Percentiles rank a stretch among this genome's conserved stretches.
Evolutionary conservation across 2,329 filamentous ascomycete species (phyloP).

Genomic region (Hirsutella rhossiliensis): DNA sequence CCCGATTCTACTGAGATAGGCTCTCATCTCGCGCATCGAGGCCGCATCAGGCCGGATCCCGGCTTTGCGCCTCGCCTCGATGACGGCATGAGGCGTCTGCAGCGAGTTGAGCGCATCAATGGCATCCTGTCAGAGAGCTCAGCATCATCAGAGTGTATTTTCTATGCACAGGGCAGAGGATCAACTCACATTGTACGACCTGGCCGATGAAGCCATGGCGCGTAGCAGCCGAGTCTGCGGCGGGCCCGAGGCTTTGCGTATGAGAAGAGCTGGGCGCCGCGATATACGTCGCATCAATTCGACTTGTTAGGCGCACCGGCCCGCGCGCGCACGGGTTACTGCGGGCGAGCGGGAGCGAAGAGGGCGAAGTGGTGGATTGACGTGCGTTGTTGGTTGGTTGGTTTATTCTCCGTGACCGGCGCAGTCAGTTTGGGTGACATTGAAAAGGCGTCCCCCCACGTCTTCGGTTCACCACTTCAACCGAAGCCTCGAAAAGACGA

Average conservation of each 20-base stretch:
- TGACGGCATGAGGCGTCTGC: conserved; percentile 73
- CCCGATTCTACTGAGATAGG: conserved; percentile 66
- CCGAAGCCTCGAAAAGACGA: too few relatives aligned
- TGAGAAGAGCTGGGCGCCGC: conserved; percentile 12
- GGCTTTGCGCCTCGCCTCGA: conserved; percentile 67
- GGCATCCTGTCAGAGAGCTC: conserved; percentile 51
- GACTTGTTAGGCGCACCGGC: neutral
- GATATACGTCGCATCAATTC: conserved; percentile 21
- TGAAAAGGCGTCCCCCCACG: too few relatives aligned
- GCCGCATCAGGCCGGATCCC: conserved; percentile 58
- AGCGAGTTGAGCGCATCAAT: conserved; percentile 78
- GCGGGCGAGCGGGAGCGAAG: too few relatives aligned
- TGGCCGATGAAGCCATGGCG: conserved; percentile 15
- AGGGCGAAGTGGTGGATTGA: too few relatives aligned
- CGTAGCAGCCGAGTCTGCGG: conserved; percentile 6
- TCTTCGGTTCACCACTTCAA: too few relatives aligned
- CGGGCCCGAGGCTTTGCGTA: conserved; percentile 3
- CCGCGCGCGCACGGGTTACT: too few relatives aligned
- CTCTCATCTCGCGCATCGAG: conserved; percentile 65
- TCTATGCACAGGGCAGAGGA: neutral
- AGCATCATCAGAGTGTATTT: neutral
- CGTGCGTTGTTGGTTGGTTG: too few relatives aligned
- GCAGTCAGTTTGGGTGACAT: too few relatives aligned
- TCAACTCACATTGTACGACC: conserved; percentile 25
- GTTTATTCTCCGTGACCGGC: too few relatives aligned